Base-by-base conservation (phyloP, 306 rosid species). In the Glycine soja region DNA sequence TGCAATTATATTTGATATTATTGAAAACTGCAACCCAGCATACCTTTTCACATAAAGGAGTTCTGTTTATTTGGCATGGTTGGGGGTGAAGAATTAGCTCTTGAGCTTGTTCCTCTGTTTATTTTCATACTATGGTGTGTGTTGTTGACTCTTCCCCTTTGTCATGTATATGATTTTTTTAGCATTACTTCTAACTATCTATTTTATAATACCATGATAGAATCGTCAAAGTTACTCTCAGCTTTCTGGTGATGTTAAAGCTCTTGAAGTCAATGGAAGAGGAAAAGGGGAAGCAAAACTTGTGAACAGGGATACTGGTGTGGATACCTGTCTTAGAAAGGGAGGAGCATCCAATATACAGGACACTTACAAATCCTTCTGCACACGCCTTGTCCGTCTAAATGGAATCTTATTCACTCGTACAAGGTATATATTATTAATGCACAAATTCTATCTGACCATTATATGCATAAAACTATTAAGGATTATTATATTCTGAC, bases 391-490 rank as follows among this genome's bases (percentile, higher is more conserved):
- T 87, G 90, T 95, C 70, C 99, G 99, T 79, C 90, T 95, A 82
- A 95, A 89, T 88, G 99, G 99, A 80, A 92, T 93, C 75, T 88
- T 95, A 74, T 95, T 95, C 85, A 93, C 98, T 0, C 97, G 94
- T 34, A 95, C 99, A 36, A 95, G 99, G 99, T 84, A 89, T 40
- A 19, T 75, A 19, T 66, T 24, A 24, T 24, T 59, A 52, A 56
- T n/a, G 24, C 7, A 3, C 65, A 2, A 59, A 3, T 66, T 50
- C 70, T 56, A 42, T 72, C 19, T 51, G 46, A 51, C 30, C 63
- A 61, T 66, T 63, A 13, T 72, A 18, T 52, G 56, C 6, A 32
- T 42, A 19, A 19, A 30, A 77, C 72, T 34, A 61, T 53, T 34
- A 24, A 14, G 38, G 30, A 58, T 80, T 53, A 16, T 52, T 80